Evolutionary conservation across 495 filamentous ascomycete species (phyloP), one percentile per base, ranked within the genome.

Genomic region (Poronia punctata): DNA sequence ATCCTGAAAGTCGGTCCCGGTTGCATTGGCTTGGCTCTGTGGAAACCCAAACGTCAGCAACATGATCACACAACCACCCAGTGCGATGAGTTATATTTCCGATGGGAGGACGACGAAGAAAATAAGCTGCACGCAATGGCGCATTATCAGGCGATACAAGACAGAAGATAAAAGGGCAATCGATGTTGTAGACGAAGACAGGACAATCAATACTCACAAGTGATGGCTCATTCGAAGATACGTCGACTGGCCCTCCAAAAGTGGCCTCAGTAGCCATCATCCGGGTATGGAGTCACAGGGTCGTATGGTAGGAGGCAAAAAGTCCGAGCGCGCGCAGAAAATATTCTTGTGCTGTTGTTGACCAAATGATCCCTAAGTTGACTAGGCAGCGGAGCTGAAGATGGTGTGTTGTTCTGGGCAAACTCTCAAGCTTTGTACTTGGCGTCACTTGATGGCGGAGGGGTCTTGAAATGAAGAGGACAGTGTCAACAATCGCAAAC

Each of bases 261-360:
- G 63, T 64, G 65, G 65, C 70, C 66, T 71, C 71, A 61, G 71
- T 70, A 62, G 74, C 74, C 74, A 77, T 77, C 68, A 73, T 77
- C 65, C 56, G 56, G 52, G 54, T 56, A 45, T 48, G 49, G 53
- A 50, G 46, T 35, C 39, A 46, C 48, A 43, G 48, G 35, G 45
- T 47, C 45, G 23, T 35, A 39, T 46, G 33, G 39, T 36, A 38
- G 28, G 28, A 37, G 32, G 36, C 43, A 30, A 21, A n/a, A 28
- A 29, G 32, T n/a, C 44, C 37, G 40, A 23, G 38, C 11, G 18
- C 39, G 7, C 7, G 35, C 21, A 26, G n/a, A 17, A 25, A 28
- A 40, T 16, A 26, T 22, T 50, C 34, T 29, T 45, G 40, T 22
- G 18, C 21, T 22, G 18, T 28, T 15, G 31, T n/a, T n/a, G n/a